Evolutionary conservation across 2,329 filamentous ascomycete genomes (phyloP).

Genomic region (Endoconidiophora polonica): DNA sequence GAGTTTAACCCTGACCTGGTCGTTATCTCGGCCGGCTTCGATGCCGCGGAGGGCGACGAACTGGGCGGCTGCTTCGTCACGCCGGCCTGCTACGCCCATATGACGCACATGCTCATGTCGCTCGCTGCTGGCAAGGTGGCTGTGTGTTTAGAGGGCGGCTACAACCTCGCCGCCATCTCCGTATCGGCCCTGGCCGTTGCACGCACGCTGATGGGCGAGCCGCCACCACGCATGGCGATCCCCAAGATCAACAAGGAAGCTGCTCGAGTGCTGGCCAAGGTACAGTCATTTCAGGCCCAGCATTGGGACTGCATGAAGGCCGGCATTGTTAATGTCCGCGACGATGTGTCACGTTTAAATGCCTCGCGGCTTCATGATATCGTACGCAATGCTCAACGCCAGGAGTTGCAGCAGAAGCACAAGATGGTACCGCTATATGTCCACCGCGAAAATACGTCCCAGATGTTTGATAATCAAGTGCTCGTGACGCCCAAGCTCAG

Average conservation of each 20-base stretch:
- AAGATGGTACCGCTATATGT: slow-evolving; percentile 70
- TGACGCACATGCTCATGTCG: slow-evolving; percentile 99
- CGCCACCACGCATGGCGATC: slow-evolving; percentile 47
- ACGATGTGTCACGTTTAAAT: slow-evolving; percentile 34
- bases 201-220: slow-evolving; percentile 86
- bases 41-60: slow-evolving; percentile 84
- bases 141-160: slow-evolving; percentile 88
- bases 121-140: slow-evolving; percentile 77
- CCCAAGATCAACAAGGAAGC: slow-evolving; percentile 42
- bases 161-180: slow-evolving; percentile 86
- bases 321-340: slow-evolving; percentile 37
- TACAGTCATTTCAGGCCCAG: slow-evolving; percentile 43
- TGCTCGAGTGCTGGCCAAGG: slow-evolving; percentile 37
- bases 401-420: slow-evolving; percentile 51
- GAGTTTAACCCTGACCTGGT: slow-evolving; percentile 92
- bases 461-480: slow-evolving; percentile 73
- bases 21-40: slow-evolving; percentile 89
- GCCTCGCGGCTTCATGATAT: slow-evolving; percentile 60
- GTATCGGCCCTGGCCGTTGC: slow-evolving; percentile 84
- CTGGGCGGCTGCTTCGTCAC: slow-evolving; percentile 86
- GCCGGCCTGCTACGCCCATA: slow-evolving; percentile 83
- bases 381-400: slow-evolving; percentile 60
- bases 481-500: slow-evolving; percentile 60
- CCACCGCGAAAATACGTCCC: slow-evolving; percentile 53
- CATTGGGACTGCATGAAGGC: slow-evolving; percentile 86